Base-by-base conservation (phyloP, 2,329 filamentous ascomycete species). In the Microdochium nivale region DNA sequence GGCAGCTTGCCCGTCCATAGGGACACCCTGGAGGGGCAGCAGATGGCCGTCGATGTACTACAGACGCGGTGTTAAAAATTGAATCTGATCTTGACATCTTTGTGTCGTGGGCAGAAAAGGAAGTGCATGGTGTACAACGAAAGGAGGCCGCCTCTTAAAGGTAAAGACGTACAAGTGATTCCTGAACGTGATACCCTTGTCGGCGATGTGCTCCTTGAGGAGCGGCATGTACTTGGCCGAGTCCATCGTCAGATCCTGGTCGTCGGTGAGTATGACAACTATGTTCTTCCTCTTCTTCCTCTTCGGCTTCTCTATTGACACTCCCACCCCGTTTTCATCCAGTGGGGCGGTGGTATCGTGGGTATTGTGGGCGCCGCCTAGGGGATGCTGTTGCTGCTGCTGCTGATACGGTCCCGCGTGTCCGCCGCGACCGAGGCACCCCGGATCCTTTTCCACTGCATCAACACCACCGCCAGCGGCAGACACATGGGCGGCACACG, bases 211-310 rank as follows among this genome's bases (percentile, higher is more conserved):
- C 56, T 81, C 75, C 49, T 77, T 67, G 0, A 85, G 66, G 1
- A 72, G 66, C 0, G 80, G 80, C 71, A 83, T 83, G 53, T 85
- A 85, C 0, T 77, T 69, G 2, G 86, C 60, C 0, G 83, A 86
- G 47, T 80, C 69, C 57, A 87, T 69, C 40, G 79, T 75, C 1
- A 80, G 64, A 59, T 87, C 84, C 59, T 87, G 84, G 55, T 87
- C 84, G 54, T 87, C 84, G 0, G 81, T 84, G 37, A 87, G 70
- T 52, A 87, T 80, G 59, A 87, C 83, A 21, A 88, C 69, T 47
- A 87, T 78, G 55, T 87, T 87, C 0, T 44, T 44, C 40, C 40
- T 21, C 40, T 44, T 44, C 40, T 44, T 44, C n/a, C 19, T 44
- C 40, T 24, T 24, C 21, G 14, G 14, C 9, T 21, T 24, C 13